phyloP scores from a whole-genome alignment of 805 yeast species.

The Wickerhamiella occidentalis region DNA sequence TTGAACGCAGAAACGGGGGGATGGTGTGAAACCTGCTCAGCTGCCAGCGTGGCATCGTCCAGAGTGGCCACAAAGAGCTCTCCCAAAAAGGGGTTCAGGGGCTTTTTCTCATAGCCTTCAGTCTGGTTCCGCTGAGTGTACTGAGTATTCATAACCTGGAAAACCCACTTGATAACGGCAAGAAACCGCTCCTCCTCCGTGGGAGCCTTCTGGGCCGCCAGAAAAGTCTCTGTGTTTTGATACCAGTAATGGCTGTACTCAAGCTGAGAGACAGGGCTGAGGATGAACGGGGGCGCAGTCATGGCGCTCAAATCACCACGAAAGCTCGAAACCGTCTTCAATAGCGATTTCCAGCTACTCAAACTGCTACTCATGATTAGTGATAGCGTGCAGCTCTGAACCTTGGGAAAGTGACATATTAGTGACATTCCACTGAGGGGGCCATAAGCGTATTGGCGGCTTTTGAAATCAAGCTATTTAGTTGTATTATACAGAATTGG shows the following conservation, averaged over 20 bases:
- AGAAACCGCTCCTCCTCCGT: constrained; percentile 51
- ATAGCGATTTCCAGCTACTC: constrained; percentile 73
- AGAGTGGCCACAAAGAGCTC: constrained; percentile 88
- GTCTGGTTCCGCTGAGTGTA: constrained; percentile 85
- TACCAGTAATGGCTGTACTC: constrained; percentile 97
- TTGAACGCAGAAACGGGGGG: constrained; percentile 96
- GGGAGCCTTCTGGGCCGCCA: constrained; percentile 46
- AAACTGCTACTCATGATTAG: constrained; percentile 10
- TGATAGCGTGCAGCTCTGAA: not conserved
- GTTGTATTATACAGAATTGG: too few species aligned
- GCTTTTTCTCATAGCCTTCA: constrained; percentile 94
- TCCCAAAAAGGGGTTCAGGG: constrained; percentile 91
- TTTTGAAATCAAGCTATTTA: too few species aligned
- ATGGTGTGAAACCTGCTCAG: constrained; percentile 95
- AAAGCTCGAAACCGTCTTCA: constrained; percentile 81
- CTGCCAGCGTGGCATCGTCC: constrained; percentile 61
- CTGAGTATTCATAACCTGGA: constrained; percentile 83
- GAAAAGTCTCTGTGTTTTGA: constrained; percentile 73
- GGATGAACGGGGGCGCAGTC: constrained; percentile 95
- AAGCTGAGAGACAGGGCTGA: constrained; percentile 75
- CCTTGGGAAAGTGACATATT: not conserved
- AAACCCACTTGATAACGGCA: constrained; percentile 82
- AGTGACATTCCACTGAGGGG: too few species aligned
- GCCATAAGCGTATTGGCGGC: too few species aligned
- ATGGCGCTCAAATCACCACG: constrained; percentile 87